These are phyloP conservation scores for Durusdinium trenchii DNA, from an alignment of 73 alveolate genomes.

Conservation along the genomic window DNA sequence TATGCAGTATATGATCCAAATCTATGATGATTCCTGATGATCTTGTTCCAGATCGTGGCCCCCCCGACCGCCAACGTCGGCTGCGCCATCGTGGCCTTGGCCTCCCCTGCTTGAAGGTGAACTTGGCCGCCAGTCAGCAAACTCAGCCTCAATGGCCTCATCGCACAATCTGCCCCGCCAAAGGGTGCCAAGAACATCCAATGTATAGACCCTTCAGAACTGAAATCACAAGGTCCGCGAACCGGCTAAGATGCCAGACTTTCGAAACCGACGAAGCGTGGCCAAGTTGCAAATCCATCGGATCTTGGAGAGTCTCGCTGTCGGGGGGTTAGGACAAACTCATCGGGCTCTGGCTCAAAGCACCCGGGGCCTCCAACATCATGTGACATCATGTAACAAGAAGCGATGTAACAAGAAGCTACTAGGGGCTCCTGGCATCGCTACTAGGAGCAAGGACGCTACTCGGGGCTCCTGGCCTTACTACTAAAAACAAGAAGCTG, in stretches of 20 bases:
- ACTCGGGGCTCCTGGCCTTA: too few species aligned
- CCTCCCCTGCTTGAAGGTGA: not conserved
- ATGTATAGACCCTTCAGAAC: not conserved
- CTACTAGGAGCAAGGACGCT: too few species aligned
- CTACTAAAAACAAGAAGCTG: too few species aligned
- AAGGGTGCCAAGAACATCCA: not conserved
- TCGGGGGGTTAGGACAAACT: constrained; percentile 37
- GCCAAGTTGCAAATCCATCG: constrained; percentile 41
- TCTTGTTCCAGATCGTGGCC: not conserved
- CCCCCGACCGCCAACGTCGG: not conserved
- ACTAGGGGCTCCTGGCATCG: not conserved
- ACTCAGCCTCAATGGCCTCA: constrained; percentile 78
- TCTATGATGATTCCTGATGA: not conserved
- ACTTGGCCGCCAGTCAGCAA: constrained; percentile 58
- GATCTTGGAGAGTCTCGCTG: not conserved
- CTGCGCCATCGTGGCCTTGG: not conserved
- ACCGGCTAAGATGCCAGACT: not conserved
- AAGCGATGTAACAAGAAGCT: not conserved
- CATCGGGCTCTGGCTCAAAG: constrained; percentile 28
- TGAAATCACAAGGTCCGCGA: not conserved
- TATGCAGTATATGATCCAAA: not conserved
- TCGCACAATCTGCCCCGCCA: not conserved
- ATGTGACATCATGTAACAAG: not conserved
- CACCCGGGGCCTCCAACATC: constrained; percentile 21
- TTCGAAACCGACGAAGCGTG: not conserved